These are phyloP conservation scores for Leptographium lundbergii DNA, from an alignment of 2,329 filamentous ascomycete species.

Conservation along the genomic window DNA sequence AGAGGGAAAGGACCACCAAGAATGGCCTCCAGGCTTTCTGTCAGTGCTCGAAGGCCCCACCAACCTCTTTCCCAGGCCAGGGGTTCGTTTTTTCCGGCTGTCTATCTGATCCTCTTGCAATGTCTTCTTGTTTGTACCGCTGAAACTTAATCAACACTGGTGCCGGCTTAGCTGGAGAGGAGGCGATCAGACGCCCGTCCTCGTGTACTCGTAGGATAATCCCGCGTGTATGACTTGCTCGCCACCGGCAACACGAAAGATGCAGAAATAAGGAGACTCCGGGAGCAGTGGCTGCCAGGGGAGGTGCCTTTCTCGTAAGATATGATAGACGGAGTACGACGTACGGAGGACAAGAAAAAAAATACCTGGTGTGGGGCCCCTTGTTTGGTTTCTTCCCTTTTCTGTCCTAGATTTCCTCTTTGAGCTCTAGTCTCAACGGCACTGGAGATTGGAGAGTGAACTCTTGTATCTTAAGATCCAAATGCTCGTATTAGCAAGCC, in stretches of 20 bases:
- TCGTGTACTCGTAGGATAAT: background rate
- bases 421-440: background rate
- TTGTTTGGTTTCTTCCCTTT: background rate
- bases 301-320: background rate
- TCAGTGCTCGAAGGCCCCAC: background rate
- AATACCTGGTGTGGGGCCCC: background rate
- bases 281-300: background rate
- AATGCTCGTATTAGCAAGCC: background rate
- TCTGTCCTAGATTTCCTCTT: background rate
- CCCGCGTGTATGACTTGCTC: background rate
- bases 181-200: background rate
- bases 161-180: background rate
- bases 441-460: conserved; percentile 1
- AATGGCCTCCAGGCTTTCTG: background rate
- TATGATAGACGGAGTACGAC: background rate
- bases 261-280: background rate
- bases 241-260: background rate
- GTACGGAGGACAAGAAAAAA: background rate
- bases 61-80: background rate
- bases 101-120: background rate
- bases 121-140: background rate
- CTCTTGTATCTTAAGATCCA: too few relatives aligned
- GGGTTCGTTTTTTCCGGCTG: background rate
- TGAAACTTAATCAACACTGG: background rate
- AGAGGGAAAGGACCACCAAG: background rate